Evolutionary conservation across 2,329 filamentous ascomycete genomes (phyloP).

Genomic region (Pestalotiopsis sp.): DNA sequence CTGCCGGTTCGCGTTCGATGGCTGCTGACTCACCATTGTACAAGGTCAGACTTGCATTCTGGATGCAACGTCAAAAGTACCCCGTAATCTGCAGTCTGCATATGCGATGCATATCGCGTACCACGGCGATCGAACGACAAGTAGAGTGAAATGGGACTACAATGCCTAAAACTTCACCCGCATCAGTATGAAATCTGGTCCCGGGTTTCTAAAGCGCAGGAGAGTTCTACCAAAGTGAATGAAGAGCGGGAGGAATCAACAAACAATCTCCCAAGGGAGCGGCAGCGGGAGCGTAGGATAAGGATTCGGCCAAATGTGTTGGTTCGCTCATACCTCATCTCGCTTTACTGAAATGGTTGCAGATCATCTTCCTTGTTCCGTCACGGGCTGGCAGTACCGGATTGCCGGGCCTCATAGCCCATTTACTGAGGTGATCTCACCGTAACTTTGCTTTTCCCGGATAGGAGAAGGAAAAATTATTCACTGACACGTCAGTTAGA

Average conservation of each 20-base stretch:
- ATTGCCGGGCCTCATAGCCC: background rate
- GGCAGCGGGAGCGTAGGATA: background rate
- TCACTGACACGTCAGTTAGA: background rate
- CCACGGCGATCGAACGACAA: background rate
- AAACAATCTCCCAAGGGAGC: background rate
- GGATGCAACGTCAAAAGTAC: background rate
- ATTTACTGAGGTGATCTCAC: background rate
- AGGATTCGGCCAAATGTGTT: conserved; percentile 2
- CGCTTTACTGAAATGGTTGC: background rate
- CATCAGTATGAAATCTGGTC: background rate
- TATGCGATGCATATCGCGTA: background rate
- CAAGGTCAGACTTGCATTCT: background rate
- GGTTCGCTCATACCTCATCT: conserved; percentile 1
- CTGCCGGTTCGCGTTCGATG: background rate
- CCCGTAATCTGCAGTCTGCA: background rate
- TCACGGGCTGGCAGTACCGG: background rate
- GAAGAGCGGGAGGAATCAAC: background rate
- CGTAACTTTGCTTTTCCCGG: background rate
- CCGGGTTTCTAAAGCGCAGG: no score
- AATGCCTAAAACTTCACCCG: background rate
- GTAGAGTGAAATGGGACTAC: background rate
- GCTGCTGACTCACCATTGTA: background rate
- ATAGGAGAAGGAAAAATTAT: conserved; percentile 18
- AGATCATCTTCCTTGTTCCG: conserved; percentile 1
- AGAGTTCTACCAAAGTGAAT: no score